Conservation (phyloP, 306 rosid species). For the Boehmeria nivea region DNA sequence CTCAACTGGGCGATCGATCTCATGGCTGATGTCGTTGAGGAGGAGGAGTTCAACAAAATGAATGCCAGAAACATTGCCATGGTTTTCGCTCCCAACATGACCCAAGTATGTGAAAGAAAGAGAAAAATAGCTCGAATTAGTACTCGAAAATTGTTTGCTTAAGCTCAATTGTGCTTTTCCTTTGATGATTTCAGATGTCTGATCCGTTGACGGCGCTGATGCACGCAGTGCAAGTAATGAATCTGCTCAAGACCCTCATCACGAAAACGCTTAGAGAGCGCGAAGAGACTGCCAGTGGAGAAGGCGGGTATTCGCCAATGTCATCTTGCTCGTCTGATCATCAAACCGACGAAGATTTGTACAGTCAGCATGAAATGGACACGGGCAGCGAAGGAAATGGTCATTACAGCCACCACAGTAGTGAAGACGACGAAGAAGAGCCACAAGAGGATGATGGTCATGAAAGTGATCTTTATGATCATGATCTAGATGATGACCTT, state of each 20-base stretch:
- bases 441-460: constrained; percentile 27
- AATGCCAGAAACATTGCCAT: constrained; percentile 91
- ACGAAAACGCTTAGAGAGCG: constrained; percentile 71
- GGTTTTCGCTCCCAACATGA: constrained; percentile 99
- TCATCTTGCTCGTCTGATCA: constrained; percentile 57
- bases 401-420: constrained; percentile 44
- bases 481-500: constrained; percentile 28
- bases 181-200: constrained; percentile 57
- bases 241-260: constrained; percentile 82
- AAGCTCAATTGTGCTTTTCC: not conserved
- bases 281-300: constrained; percentile 55
- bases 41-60: constrained; percentile 89
- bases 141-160: not conserved
- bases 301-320: constrained; percentile 70
- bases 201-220: constrained; percentile 96
- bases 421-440: constrained; percentile 43
- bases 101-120: constrained; percentile 51
- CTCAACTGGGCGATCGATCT: constrained; percentile 91
- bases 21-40: constrained; percentile 94
- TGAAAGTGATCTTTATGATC: constrained; percentile 14
- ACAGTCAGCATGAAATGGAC: constrained; percentile 70
- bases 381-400: constrained; percentile 48
- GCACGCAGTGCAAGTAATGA: constrained; percentile 99
- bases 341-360: constrained; percentile 53
- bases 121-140: no score